phyloP scores from a whole-genome alignment of 495 filamentous ascomycete species.

The Glonium stellatum region DNA sequence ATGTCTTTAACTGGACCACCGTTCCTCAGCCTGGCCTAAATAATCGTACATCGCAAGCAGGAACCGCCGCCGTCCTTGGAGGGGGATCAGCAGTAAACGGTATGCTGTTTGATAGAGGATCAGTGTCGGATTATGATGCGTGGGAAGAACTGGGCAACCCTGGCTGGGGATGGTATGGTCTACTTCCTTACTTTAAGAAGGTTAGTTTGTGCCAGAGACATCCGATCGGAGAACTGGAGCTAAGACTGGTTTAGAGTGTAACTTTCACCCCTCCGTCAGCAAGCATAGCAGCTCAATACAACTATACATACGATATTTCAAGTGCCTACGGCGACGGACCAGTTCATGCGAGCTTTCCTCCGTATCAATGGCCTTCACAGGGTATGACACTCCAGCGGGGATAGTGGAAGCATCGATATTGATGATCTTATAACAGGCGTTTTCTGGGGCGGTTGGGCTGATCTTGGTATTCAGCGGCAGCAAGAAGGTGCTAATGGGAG shows the following conservation, averaged over 20 bases:
- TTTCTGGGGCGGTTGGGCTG: background rate
- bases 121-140: slow-evolving; percentile 36
- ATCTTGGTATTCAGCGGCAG: background rate
- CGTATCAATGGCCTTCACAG: background rate
- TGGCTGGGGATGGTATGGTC: slow-evolving; percentile 33
- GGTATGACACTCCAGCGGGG: background rate
- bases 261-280: slow-evolving; percentile 29
- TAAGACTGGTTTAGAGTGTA: slow-evolving; percentile 52
- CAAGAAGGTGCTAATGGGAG: slow-evolving; percentile 19
- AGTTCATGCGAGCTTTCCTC: background rate
- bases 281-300: slow-evolving; percentile 14
- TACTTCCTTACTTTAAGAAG: slow-evolving; percentile 22
- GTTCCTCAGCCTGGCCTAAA: too few relatives aligned
- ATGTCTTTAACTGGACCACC: too few relatives aligned
- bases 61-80: slow-evolving; percentile 8
- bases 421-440: background rate
- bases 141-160: slow-evolving; percentile 13
- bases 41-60: too few relatives aligned
- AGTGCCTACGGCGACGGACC: slow-evolving; percentile 10
- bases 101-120: slow-evolving; percentile 29
- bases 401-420: too few relatives aligned
- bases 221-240: slow-evolving; percentile 55
- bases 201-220: slow-evolving; percentile 33
- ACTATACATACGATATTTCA: background rate
- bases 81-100: slow-evolving; percentile 28